phyloP scores from a whole-genome alignment of 371 early-diverging fungal species.

The Ecytonucleospora hepatopenaei region DNA sequence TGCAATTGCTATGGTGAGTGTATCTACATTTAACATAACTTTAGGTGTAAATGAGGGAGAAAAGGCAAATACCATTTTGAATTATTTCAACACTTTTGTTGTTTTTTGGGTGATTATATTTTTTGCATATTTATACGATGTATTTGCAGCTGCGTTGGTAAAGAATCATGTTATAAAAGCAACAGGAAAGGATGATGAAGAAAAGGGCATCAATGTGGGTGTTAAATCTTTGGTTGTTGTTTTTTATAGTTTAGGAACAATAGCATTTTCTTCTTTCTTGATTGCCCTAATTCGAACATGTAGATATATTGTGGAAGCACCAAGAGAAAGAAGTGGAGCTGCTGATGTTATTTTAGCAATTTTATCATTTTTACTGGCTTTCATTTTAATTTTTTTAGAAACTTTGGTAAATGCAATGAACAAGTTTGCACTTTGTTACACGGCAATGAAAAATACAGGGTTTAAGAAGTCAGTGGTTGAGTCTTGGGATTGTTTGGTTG shows the following conservation, averaged over 20 bases:
- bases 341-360: not conserved
- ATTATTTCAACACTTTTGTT: no score
- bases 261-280: constrained; percentile 8
- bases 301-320: not conserved
- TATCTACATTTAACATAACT: not conserved
- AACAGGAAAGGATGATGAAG: not conserved
- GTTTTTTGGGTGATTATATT: not conserved
- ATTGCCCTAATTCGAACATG: constrained; percentile 6
- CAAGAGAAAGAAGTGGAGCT: not conserved
- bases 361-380: not conserved
- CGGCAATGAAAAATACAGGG: constrained; percentile 1
- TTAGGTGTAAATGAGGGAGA: not conserved
- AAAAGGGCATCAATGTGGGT: not conserved
- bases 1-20: no score
- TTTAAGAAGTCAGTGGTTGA: constrained; percentile 11
- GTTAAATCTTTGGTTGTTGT: not conserved
- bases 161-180: not conserved
- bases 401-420: not conserved
- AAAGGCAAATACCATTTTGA: not conserved
- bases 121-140: not conserved
- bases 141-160: not conserved
- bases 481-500: not conserved
- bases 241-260: constrained; percentile 8
- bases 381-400: constrained; percentile 6
- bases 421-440: constrained; percentile 10